phyloP scores from a whole-genome alignment of 495 filamentous ascomycete genomes.

The Xylaria nigripes region DNA sequence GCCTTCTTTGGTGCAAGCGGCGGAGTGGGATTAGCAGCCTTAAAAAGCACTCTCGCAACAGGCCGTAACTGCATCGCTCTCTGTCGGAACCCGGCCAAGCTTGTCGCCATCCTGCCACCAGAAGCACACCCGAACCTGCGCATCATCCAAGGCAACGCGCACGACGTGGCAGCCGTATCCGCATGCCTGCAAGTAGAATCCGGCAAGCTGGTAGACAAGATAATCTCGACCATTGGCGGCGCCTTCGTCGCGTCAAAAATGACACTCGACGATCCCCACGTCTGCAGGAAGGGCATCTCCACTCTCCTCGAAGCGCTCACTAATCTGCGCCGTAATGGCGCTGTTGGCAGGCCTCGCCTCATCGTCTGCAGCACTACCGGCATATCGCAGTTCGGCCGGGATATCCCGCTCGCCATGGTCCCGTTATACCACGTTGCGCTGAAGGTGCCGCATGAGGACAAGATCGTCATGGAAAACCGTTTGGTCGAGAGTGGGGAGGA shows the following conservation, averaged over 20 bases:
- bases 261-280: slow-evolving; percentile 45
- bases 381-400: slow-evolving; percentile 36
- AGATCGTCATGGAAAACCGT: slow-evolving; percentile 49
- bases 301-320: slow-evolving; percentile 39
- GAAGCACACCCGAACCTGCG: slow-evolving; percentile 31
- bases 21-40: slow-evolving; percentile 38
- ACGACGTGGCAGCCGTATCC: slow-evolving; percentile 34
- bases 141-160: slow-evolving; percentile 46
- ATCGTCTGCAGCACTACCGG: slow-evolving; percentile 49
- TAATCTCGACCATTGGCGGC: slow-evolving; percentile 44
- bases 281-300: slow-evolving; percentile 46
- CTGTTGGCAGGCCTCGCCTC: slow-evolving; percentile 34
- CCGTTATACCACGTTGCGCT: slow-evolving; percentile 47
- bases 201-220: slow-evolving; percentile 25
- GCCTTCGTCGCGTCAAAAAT: slow-evolving; percentile 19
- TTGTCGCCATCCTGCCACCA: slow-evolving; percentile 36
- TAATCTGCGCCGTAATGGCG: slow-evolving; percentile 11
- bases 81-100: slow-evolving; percentile 55
- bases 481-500: slow-evolving; percentile 28
- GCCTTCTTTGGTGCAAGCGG: slow-evolving; percentile 53
- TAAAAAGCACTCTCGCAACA: slow-evolving; percentile 42
- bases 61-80: slow-evolving; percentile 47
- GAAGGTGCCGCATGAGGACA: slow-evolving; percentile 48
- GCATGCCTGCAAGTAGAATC: slow-evolving; percentile 26
- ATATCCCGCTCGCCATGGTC: slow-evolving; percentile 43